Conservation (phyloP, 495 filamentous ascomycete genomes). For the Talaromyces stipitatus region DNA sequence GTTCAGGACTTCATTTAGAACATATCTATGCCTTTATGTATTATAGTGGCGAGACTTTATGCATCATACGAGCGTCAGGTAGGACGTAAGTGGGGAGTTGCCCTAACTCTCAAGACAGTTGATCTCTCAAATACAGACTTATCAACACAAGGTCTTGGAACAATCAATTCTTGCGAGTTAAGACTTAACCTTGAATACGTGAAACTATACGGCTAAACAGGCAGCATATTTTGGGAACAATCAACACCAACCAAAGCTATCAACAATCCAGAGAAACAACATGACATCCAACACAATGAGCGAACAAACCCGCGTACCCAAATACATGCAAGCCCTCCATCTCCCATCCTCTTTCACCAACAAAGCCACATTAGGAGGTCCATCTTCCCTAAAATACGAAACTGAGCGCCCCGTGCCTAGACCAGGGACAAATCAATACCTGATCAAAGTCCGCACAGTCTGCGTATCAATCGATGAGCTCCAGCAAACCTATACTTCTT, state of each 20-base stretch:
- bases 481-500: neutral
- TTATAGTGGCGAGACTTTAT: neutral
- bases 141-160: neutral
- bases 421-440: constrained; percentile 39
- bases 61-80: constrained; percentile 1
- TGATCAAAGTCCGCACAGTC: constrained; percentile 51
- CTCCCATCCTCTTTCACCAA: constrained; percentile 19
- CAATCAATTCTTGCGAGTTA: neutral
- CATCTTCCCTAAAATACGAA: constrained; percentile 23
- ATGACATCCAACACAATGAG: constrained; percentile 24
- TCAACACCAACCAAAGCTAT: neutral
- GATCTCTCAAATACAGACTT: neutral
- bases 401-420: constrained; percentile 30
- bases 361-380: constrained; percentile 3
- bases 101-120: neutral
- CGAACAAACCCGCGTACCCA: constrained; percentile 24
- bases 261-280: neutral
- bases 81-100: neutral
- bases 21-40: neutral
- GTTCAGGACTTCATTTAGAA: neutral
- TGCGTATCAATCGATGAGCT: constrained; percentile 49
- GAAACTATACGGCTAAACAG: neutral
- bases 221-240: neutral
- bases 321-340: constrained; percentile 35
- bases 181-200: too few species aligned